Evolutionary conservation across 148 eudicot genomes (phyloP).

Genomic region (Vaccinium vitisidaea): DNA sequence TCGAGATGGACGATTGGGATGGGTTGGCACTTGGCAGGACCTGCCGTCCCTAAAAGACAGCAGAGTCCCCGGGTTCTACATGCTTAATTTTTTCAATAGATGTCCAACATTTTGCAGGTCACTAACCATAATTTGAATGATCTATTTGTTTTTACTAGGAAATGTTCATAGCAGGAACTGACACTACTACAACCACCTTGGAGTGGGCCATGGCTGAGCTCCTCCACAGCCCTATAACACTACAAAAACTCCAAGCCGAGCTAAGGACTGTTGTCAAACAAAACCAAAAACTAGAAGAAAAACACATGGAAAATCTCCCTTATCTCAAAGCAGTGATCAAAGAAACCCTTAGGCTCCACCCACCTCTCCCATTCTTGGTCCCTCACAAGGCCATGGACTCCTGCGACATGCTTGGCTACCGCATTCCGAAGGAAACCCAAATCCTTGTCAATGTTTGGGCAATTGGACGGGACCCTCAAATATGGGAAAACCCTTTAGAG

Average conservation of each 20-base stretch:
- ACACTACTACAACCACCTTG: conserved; percentile 45
- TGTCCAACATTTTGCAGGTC: no score
- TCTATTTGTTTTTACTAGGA: conserved; percentile 16
- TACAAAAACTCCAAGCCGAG: conserved; percentile 33
- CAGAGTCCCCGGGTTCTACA: no score
- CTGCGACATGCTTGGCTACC: conserved; percentile 41
- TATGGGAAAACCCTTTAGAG: conserved; percentile 42
- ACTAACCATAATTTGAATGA: not conserved
- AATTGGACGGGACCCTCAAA: conserved; percentile 57
- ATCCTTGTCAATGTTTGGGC: conserved; percentile 72
- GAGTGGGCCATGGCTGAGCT: conserved; percentile 61
- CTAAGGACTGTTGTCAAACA: conserved; percentile 14
- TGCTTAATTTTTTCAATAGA: no score
- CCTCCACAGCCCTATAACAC: conserved; percentile 35
- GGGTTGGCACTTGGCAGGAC: no score
- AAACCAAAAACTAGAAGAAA: conserved; percentile 21
- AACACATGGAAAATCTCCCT: conserved; percentile 48
- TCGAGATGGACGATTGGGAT: no score
- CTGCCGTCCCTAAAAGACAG: no score
- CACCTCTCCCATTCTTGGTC: conserved; percentile 58
- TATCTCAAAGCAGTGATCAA: conserved; percentile 42
- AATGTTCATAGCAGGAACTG: conserved; percentile 50
- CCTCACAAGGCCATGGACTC: conserved; percentile 55
- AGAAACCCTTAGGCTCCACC: conserved; percentile 38
- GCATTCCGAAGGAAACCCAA: conserved; percentile 57